These are phyloP conservation scores for Penicillium turbatum DNA, from an alignment of 495 filamentous ascomycete genomes.

Conservation along the genomic window DNA sequence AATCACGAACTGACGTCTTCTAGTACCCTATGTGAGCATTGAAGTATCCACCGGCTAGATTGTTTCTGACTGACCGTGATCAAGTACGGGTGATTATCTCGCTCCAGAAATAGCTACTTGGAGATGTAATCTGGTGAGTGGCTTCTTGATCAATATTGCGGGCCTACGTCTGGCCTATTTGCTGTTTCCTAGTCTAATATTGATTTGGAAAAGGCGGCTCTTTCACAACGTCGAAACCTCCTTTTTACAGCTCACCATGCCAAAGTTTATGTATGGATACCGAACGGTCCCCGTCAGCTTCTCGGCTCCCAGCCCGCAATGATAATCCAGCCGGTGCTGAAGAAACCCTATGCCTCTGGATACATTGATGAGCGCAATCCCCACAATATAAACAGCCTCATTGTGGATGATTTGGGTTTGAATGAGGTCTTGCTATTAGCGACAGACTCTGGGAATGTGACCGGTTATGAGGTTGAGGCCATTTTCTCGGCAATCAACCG, in stretches of 20 bases:
- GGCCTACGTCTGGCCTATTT: neutral
- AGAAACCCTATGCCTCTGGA: constrained; percentile 43
- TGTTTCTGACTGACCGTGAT: constrained; percentile 7
- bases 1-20: constrained; percentile 10
- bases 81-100: constrained; percentile 28
- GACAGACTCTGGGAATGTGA: constrained; percentile 87
- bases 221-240: constrained; percentile 59
- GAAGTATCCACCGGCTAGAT: neutral
- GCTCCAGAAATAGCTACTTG: constrained; percentile 36
- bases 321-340: constrained; percentile 59
- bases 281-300: constrained; percentile 59
- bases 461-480: constrained; percentile 67
- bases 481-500: constrained; percentile 46
- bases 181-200: neutral
- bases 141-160: neutral
- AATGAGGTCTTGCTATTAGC: constrained; percentile 73
- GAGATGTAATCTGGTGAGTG: constrained; percentile 52
- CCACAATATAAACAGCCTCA: constrained; percentile 74
- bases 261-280: constrained; percentile 70
- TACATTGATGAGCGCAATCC: constrained; percentile 53
- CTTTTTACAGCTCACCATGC: constrained; percentile 73
- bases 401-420: constrained; percentile 72
- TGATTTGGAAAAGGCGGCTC: constrained; percentile 38
- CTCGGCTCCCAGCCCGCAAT: constrained; percentile 59
- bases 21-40: constrained; percentile 24